These are phyloP conservation scores for Blumeria hordei DNA, from an alignment of 2,329 filamentous ascomycete species.

Conservation along the genomic window DNA sequence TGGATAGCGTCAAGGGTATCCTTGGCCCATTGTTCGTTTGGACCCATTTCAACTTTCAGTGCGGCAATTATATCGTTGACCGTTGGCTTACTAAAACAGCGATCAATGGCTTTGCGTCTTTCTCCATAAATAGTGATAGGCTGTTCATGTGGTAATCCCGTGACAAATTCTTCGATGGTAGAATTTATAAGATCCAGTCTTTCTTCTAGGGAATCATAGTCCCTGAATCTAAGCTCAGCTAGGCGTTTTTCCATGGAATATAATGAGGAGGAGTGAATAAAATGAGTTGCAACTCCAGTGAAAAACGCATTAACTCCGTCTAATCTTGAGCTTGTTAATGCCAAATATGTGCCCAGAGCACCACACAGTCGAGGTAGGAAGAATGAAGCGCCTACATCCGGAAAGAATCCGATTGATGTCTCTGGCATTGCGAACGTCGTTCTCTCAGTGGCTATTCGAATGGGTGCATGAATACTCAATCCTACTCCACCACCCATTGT, in stretches of 20 bases:
- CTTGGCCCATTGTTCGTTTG: conserved; percentile 47
- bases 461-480: conserved; percentile 79
- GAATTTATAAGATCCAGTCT: conserved; percentile 53
- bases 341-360: conserved; percentile 70
- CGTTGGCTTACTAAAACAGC: conserved; percentile 45
- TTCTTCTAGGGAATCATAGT: conserved; percentile 37
- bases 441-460: conserved; percentile 86
- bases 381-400: conserved; percentile 89
- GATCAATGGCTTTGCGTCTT: conserved; percentile 61
- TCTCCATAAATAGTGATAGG: conserved; percentile 42
- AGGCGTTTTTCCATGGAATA: conserved; percentile 62
- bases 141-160: conserved; percentile 57
- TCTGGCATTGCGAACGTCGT: conserved; percentile 97
- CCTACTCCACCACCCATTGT: conserved; percentile 98
- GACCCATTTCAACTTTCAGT: conserved; percentile 15
- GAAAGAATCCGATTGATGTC: conserved; percentile 95
- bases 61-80: conserved; percentile 48
- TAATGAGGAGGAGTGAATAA: conserved; percentile 74
- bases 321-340: conserved; percentile 66
- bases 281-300: conserved; percentile 82
- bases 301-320: conserved; percentile 72
- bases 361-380: conserved; percentile 83
- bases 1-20: conserved; percentile 53
- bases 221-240: conserved; percentile 70
- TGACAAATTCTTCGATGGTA: conserved; percentile 80